These are phyloP conservation scores for Mucor saturninus DNA, from an alignment of 371 early-diverging fungal genomes.

Conservation along the genomic window DNA sequence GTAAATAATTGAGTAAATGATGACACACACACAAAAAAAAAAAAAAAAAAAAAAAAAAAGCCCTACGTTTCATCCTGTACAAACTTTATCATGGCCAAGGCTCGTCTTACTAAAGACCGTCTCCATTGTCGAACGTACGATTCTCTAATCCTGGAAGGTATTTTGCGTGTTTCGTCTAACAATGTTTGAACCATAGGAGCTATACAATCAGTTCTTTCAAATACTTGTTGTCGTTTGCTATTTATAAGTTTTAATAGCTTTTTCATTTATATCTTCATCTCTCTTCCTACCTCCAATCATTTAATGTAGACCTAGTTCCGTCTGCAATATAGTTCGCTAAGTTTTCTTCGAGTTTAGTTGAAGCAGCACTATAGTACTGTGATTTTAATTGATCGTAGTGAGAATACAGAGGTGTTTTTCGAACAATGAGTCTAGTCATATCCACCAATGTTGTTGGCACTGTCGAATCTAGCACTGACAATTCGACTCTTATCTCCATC, in stretches of 20 bases:
- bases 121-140: conserved; percentile 64
- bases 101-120: conserved; percentile 47
- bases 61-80: conserved; percentile 57
- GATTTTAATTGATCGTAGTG: conserved; percentile 39
- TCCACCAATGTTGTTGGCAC: conserved; percentile 63
- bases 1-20: no score
- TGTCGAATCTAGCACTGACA: conserved; percentile 55
- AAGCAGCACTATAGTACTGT: conserved; percentile 37
- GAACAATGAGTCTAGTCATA: conserved; percentile 50
- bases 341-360: conserved; percentile 37
- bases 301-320: conserved; percentile 4
- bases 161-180: conserved; percentile 46
- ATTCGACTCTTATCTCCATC: conserved; percentile 35
- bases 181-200: conserved; percentile 62
- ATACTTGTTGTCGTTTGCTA: conserved; percentile 38
- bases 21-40: background rate
- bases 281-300: conserved; percentile 35
- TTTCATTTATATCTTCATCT: background rate
- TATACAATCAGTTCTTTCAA: conserved; percentile 45
- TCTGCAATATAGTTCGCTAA: conserved; percentile 11
- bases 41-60: background rate
- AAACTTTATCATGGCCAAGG: conserved; percentile 56
- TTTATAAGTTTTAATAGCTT: background rate
- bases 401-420: conserved; percentile 58
- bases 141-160: conserved; percentile 59